These are phyloP conservation scores for Salix koriyanagi DNA, from an alignment of 345 rosid species.

Conservation along the genomic window DNA sequence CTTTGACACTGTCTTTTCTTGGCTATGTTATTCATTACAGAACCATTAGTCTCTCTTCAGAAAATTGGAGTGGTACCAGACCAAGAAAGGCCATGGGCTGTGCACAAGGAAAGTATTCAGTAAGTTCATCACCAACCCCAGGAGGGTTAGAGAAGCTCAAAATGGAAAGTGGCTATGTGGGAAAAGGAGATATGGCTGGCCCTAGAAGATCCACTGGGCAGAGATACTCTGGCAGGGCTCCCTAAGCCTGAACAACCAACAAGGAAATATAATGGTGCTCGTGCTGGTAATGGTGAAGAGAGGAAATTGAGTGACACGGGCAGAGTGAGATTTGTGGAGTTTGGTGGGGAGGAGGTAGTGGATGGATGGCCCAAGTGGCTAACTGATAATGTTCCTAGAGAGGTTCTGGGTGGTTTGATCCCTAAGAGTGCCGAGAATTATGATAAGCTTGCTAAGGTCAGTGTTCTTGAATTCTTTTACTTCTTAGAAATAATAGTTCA, in stretches of 20 bases:
- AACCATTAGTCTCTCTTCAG: background rate
- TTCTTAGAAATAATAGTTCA: background rate
- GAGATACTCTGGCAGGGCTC: slow-evolving; percentile 24
- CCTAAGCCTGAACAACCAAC: slow-evolving; percentile 9
- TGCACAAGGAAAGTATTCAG: slow-evolving; percentile 40
- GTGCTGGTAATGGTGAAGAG: slow-evolving; percentile 15
- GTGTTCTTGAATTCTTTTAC: background rate
- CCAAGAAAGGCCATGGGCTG: slow-evolving; percentile 43
- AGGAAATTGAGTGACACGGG: slow-evolving; percentile 10
- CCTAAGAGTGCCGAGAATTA: slow-evolving; percentile 59
- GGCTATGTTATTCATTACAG: background rate
- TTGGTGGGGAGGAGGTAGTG: slow-evolving; percentile 27
- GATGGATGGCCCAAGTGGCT: slow-evolving; percentile 76
- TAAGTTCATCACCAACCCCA: slow-evolving; percentile 30
- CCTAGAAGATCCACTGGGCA: slow-evolving; percentile 46
- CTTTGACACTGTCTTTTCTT: background rate
- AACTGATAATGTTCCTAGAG: slow-evolving; percentile 44
- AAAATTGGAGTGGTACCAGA: background rate
- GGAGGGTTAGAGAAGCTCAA: slow-evolving; percentile 40
- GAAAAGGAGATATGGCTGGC: slow-evolving; percentile 6
- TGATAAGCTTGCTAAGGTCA: slow-evolving; percentile 59
- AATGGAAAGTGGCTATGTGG: slow-evolving; percentile 41
- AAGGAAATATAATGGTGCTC: background rate
- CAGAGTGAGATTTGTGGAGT: background rate
- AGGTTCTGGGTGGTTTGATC: slow-evolving; percentile 47